Conservation (phyloP, 2,329 filamentous ascomycete genomes). For the Ramularia collo-cygni region DNA sequence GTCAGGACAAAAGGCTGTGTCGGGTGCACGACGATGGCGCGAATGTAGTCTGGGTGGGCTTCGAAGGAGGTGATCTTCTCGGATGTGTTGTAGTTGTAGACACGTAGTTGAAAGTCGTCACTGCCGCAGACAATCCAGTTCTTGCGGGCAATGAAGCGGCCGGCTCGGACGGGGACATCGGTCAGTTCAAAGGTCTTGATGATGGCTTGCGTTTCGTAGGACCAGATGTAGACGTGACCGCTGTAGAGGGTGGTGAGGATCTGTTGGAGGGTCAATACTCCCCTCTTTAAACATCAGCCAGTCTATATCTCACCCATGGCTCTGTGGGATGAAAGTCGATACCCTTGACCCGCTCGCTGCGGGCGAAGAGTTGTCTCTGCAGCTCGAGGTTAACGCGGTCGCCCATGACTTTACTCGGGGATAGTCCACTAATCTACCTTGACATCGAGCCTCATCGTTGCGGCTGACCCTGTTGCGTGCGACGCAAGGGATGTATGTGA, state of each 20-base stretch:
- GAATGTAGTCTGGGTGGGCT: constrained; percentile 96
- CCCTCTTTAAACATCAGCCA: too few relatives aligned
- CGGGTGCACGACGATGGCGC: constrained; percentile 91
- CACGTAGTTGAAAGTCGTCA: constrained; percentile 81
- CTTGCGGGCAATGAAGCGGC: constrained; percentile 93
- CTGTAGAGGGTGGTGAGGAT: constrained; percentile 92
- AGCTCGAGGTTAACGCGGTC: constrained; percentile 37
- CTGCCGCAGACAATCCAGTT: constrained; percentile 77
- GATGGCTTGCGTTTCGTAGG: constrained; percentile 90
- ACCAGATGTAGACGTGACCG: constrained; percentile 99
- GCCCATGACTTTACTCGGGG: constrained; percentile 13
- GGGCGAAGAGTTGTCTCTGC: constrained; percentile 75
- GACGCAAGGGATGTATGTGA: constrained; percentile 26
- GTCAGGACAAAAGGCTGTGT: constrained; percentile 94
- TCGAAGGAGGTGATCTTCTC: constrained; percentile 98
- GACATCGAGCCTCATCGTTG: constrained; percentile 52
- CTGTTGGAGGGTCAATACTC: constrained; percentile 21
- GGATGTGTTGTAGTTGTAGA: constrained; percentile 99
- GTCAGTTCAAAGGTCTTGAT: constrained; percentile 99
- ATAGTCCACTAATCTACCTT: constrained; percentile 41
- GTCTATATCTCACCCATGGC: constrained; percentile 87
- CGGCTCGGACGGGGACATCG: constrained; percentile 94
- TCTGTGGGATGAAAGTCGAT: constrained; percentile 96
- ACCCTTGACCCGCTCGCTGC: constrained; percentile 92
- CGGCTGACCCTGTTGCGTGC: constrained; percentile 17